Base-by-base conservation (phyloP, 192 early-diverging fungal genomes). In the Entomortierella chlamydospora region DNA sequence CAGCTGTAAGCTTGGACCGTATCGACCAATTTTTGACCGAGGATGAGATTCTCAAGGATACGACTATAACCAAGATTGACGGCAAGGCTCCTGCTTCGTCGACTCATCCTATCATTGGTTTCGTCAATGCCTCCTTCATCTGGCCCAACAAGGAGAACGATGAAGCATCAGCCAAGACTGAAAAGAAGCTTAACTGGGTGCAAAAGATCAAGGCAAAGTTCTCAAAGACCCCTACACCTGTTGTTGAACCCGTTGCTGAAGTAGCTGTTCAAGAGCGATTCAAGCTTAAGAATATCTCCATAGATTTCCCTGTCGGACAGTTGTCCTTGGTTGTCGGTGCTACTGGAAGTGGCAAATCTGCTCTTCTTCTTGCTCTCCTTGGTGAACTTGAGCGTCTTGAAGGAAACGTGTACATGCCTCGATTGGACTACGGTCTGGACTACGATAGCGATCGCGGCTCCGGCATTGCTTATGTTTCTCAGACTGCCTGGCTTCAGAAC, bases 281-380 rank as follows among this genome's bases (percentile, higher is more conserved):
- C 59, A 57, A 82, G n/a, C 84, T 95, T 18, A 76, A 64, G 42
- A 85, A 94, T 61, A 65, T 96, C 17, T 86, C 88, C 68, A 69
- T 91, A 28, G 72, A 67, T 6, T 93, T 98, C 83, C 91, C 92
- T 5, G 50, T 67, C n/a, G 88, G 89, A 25, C 89, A 91, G 50
- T 84, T 96, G 4, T 91, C 92, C 12, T 82, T 97, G 25, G 73
- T 99, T 28, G 90, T 89, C 37, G 97, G 97, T 5, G 85, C 93
- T 12, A 97, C 96, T 10, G 97, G 95, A 4, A 83, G 87, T 30
- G 97, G 97, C 28, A 99, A 99, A 78, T 89, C 92, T 15, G 91
- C 90, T 15, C 80, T 99, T 47, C 72, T 97, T 15, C 59, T 90
- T 20, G 93, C 94, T 52, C 87, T 97, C 28, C 82, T 97, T 10